Base-by-base conservation (phyloP, 1,139 yeast species). In the Candida neerlandica region DNA sequence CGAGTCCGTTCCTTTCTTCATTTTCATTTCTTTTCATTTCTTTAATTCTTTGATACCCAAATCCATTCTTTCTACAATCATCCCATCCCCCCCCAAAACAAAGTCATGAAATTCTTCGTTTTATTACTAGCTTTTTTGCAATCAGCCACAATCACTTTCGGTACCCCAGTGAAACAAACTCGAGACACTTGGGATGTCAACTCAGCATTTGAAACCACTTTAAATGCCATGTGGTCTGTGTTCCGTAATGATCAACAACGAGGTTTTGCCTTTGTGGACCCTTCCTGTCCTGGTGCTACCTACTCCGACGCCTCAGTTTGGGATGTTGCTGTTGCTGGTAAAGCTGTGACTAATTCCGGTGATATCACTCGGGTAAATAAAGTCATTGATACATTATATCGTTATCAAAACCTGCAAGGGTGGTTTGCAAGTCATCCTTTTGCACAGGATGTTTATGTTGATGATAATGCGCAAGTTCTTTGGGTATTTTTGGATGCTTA, bases 391-490 rank as follows among this genome's bases (percentile, higher is more conserved):
- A 46, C 49, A 15, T 48, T 63, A 34, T 54, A 59, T 43, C 42
- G 49, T 14, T 58, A 54, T 49, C 49, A 56, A 43, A 57, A 56
- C 49, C 27, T 49, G 19, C 42, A 49, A 12, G 59, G 67, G 48
- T 48, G 69, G 59, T 69, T 60, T 47, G 67, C 73, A 1, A 52
- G 66, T 11, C 60, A 64, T 4, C 65, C 64, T 4, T 54, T 56
- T 11, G 66, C 65, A 41, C 44, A 51, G 7, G 74, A 70, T 42
- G 59, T 69, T 15, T 71, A 69, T 49, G 62, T 62, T 39, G 75
- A 71, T 53, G 75, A 71, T 51, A 66, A 70, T 52, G 61, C 71
- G 2, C 75, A 71, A 50, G 62, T 66, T 1, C 57, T 61, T 3
- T 71, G 73, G 73, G 67, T 63, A 7, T 62, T 64, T 40, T 43